Evolutionary conservation across 1,139 yeast genomes (phyloP).

Genomic region (Yamadazyma siamensis): DNA sequence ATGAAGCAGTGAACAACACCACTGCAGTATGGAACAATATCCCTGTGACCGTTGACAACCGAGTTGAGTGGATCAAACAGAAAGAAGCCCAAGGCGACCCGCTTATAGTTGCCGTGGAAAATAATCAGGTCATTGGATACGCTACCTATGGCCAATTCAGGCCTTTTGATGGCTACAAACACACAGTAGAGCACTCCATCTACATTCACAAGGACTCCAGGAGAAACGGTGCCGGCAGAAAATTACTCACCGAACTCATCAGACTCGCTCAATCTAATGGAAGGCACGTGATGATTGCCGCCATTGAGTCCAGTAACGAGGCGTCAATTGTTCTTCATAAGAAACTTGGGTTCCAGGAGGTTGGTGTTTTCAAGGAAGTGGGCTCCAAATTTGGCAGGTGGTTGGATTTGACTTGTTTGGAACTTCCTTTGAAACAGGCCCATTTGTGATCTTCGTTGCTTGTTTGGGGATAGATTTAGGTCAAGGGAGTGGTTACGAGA

Average conservation of each 20-base stretch:
- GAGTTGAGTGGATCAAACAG: slow-evolving; percentile 3
- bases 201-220: slow-evolving; percentile 5
- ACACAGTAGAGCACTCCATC: slow-evolving; percentile 5
- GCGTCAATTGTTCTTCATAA: slow-evolving; percentile 3
- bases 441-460: no score
- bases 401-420: slow-evolving; percentile 5
- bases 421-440: slow-evolving; percentile 1
- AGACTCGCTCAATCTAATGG: slow-evolving; percentile 2
- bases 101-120: slow-evolving; percentile 3
- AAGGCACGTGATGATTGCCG: slow-evolving; percentile 4
- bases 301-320: slow-evolving; percentile 4
- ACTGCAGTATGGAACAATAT: slow-evolving; percentile 5
- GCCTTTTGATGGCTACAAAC: slow-evolving; percentile 4
- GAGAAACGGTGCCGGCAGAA: slow-evolving; percentile 3
- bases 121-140: slow-evolving; percentile 3
- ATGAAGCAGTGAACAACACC: slow-evolving; percentile 4
- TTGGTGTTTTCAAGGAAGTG: slow-evolving; percentile 4
- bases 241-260: slow-evolving; percentile 3
- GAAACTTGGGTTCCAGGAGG: slow-evolving; percentile 4
- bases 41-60: slow-evolving; percentile 1
- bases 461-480: background rate
- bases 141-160: slow-evolving; percentile 6
- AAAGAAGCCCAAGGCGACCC: slow-evolving; percentile 1
- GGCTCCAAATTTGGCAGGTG: slow-evolving; percentile 4
- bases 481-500: background rate